Evolutionary conservation across 441 rosid species (phyloP), one percentile per base, ranked within the genome.

Genomic region (Adansonia grandidieri): DNA sequence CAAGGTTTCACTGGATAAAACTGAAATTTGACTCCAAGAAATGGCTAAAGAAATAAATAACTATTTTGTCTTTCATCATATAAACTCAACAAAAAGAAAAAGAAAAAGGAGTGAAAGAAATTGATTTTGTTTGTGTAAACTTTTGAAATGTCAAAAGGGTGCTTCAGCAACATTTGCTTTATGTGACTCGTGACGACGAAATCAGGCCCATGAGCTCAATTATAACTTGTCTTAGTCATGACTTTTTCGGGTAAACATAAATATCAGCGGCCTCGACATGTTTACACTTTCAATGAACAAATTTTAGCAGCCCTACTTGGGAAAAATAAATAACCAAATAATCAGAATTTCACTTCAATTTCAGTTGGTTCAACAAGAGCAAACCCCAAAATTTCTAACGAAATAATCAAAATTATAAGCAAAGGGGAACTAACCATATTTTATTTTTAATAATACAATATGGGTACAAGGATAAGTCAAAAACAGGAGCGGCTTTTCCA

Each of bases 241-340:
- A 9, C 71, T 71, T 77, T 80, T 58, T 63, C 47, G 8, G 78
- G 74, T 80, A 58, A 48, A 65, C 69, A 14, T 66, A 57, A 51
- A 51, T 28, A 64, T 71, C 64, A 72, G 71, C 77, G 3, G 77
- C 53, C 13, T 70, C 71, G 62, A 60, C 40, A 64, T 14, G 15
- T 73, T 54, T 14, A 1, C 53, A 50, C 7, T 10, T 20, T 44
- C 44, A 67, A 67, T 44, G 72, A 45, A 19, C 32, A 9, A 1
- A 17, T 44, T 44, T 19, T 45, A 44, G n/a, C 68, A 6, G 45
- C 68, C 13, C 0, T 5, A 28, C 8, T 28, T 28, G 19, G n/a
- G 22, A 45, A 17, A 50, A 22, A 9, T 2, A 58, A 58, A 20
- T n/a, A 24, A 73, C 32, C 32, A 67, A 17, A 14, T 4, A 58